These are phyloP conservation scores for Ulota crispa DNA, from an alignment of 225 moss, liverwort and hornwort genomes.

Conservation along the genomic window DNA sequence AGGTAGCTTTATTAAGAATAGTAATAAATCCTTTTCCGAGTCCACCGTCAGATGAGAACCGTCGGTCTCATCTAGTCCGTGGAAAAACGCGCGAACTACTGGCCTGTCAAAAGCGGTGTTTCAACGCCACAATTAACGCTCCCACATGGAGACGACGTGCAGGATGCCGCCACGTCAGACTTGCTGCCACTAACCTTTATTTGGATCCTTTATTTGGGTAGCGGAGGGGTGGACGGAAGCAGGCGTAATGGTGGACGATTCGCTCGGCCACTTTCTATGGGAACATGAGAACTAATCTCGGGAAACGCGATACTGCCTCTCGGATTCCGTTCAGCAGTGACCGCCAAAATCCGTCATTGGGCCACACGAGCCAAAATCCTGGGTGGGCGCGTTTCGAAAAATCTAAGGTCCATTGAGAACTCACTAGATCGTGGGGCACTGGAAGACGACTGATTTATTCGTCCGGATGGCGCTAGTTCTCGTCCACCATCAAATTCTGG, in stretches of 20 bases:
- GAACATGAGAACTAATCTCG: constrained; percentile 20
- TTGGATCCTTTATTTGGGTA: not conserved
- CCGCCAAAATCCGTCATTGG: constrained; percentile 34
- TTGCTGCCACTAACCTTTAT: not conserved
- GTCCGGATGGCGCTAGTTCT: not conserved
- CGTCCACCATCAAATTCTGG: not conserved
- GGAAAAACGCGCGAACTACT: not conserved
- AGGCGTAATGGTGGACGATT: constrained; percentile 30
- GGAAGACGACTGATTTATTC: not conserved
- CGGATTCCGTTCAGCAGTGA: constrained; percentile 10
- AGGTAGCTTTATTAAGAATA: not conserved
- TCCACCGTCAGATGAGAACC: not conserved
- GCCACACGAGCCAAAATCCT: constrained; percentile 9
- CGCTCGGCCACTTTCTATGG: not conserved
- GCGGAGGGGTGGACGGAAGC: constrained; percentile 33
- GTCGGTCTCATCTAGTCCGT: not conserved
- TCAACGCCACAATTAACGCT: constrained; percentile 23
- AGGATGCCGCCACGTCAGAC: constrained; percentile 26
- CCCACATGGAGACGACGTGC: constrained; percentile 30
- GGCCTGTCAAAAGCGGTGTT: not conserved
- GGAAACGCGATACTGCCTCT: not conserved
- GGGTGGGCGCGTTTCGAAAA: not conserved
- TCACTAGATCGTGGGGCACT: not conserved
- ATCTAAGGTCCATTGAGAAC: not conserved
- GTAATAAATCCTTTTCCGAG: not conserved